These are phyloP conservation scores for Silybum marianum DNA, from an alignment of 129 eudicot genomes.

Conservation along the genomic window DNA sequence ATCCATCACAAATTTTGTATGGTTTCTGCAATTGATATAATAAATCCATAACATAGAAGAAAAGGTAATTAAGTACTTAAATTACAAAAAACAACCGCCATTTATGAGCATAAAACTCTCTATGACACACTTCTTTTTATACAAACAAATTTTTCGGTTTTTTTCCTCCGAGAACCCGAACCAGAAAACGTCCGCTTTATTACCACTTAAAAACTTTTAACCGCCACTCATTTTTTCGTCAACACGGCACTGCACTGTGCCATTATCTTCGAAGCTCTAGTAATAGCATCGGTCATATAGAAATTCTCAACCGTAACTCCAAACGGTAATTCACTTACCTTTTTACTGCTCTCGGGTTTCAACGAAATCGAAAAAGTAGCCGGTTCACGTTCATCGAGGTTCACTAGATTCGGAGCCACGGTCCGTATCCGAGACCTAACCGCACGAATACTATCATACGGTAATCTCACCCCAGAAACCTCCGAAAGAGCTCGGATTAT, in stretches of 20 bases:
- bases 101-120: slow-evolving; percentile 2
- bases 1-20: neutral
- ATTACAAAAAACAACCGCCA: neutral
- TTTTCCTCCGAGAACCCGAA: neutral
- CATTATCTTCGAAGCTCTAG: slow-evolving; percentile 97
- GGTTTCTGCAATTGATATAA: neutral
- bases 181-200: slow-evolving; percentile 27
- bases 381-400: slow-evolving; percentile 74
- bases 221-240: slow-evolving; percentile 51
- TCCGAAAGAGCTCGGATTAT: slow-evolving; percentile 74
- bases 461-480: slow-evolving; percentile 53
- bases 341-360: slow-evolving; percentile 56
- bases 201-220: slow-evolving; percentile 12
- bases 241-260: slow-evolving; percentile 92
- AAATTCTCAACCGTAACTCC: slow-evolving; percentile 71
- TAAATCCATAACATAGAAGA: neutral
- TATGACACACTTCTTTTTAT: neutral
- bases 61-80: neutral
- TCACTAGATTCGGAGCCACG: slow-evolving; percentile 87
- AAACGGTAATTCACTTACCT: slow-evolving; percentile 56
- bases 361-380: slow-evolving; percentile 62
- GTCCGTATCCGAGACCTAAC: slow-evolving; percentile 59
- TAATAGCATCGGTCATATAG: slow-evolving; percentile 92
- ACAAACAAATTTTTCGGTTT: neutral
- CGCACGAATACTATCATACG: slow-evolving; percentile 47